Evolutionary conservation across 345 rosid genomes (phyloP), one percentile per base, ranked within the genome.

Genomic region (Lumnitzera littorea): DNA sequence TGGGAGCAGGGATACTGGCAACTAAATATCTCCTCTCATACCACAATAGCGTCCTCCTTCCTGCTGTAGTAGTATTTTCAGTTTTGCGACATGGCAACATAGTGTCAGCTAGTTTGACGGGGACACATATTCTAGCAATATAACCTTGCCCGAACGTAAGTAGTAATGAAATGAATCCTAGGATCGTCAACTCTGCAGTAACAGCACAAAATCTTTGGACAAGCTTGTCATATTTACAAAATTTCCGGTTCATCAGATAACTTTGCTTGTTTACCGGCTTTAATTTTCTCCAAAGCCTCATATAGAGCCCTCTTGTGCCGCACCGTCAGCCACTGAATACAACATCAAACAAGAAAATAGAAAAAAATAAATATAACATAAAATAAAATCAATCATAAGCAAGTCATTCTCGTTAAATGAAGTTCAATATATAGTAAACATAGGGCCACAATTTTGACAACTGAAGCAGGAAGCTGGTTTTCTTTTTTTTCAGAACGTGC

Each of bases 111-210:
- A 75, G 76, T 23, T 76, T 55, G 5, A 55, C 15, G 53, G 99
- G 82, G 49, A 91, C 62, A 75, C 99, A 94, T 53, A 94, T 90
- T 60, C 24, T 55, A 24, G 74, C 48, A 57, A 94, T 76, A 78
- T 75, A 82, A 46, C 20, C 73, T 80, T 83, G 89, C 13, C 89
- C 78, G 67, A 94, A 91, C 55, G 91, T 86, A 59, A 91, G 78
- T 58, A 94, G 84, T 66, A 94, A 73, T 5, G 99, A 94, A 70
- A 94, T 86, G 79, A 94, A 94, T 36, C 97, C 99, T 52, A 91
- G 72, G 77, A 94, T 67, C 97, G 91, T 94, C 74, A 94, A 70
- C 76, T 91, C 99, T 94, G 86, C 83, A 86, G 43, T 36, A 23
- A 41, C 51, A 43, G 48, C 23, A 41, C 50, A 43, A 53, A 20